Evolutionary conservation across 2,329 filamentous ascomycete genomes (phyloP), one percentile per base, ranked within the genome.

Genomic region (Pyrenophora tritici-repentis): DNA sequence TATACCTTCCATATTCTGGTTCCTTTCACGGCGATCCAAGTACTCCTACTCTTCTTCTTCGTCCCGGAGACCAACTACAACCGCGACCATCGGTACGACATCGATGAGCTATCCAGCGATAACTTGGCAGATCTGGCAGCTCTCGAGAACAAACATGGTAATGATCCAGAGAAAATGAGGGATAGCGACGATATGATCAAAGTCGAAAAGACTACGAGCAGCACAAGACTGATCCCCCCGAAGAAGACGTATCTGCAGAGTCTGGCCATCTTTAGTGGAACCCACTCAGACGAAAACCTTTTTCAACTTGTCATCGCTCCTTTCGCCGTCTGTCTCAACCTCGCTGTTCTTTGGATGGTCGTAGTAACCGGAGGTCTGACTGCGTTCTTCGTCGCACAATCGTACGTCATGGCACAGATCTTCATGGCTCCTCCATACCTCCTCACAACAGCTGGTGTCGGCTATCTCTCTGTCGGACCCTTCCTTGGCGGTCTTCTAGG

Each of bases 1-100:
- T 74, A 72, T 50, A 75, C 79, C 0, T 77, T 81, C 56, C 73
- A 78, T 32, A 77, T 79, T 52, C 76, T 79, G 22, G 75, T 75
- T 42, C 76, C 79, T 29, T 73, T 80, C 51, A 75, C 77, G 13
- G 78, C 76, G 1, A 54, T 77, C 2, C 67, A 80, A 42, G 66
- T 76, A 14, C 56, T 79, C 12, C 63, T 78, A 2, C 73, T 80
- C 14, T 65, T 79, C 46, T 70, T 82, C 38, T 77, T 81, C 47
- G 79, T 81, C 3, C 79, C 79, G 0, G 80, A 82, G 59, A 82
- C 80, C 13, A 75, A 75, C 1, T 83, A 79, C 65, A 71, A 69
- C 47, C 70, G 79, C 47, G 71, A 73, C 40, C 68, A 66, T 33
- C 58, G 65, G 2, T 70, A 68, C 41, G 60, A 71, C 26, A 71